Evolutionary conservation across 2,329 filamentous ascomycete genomes (phyloP), one percentile per base, ranked within the genome.

Genomic region (Colletotrichum limetticola): DNA sequence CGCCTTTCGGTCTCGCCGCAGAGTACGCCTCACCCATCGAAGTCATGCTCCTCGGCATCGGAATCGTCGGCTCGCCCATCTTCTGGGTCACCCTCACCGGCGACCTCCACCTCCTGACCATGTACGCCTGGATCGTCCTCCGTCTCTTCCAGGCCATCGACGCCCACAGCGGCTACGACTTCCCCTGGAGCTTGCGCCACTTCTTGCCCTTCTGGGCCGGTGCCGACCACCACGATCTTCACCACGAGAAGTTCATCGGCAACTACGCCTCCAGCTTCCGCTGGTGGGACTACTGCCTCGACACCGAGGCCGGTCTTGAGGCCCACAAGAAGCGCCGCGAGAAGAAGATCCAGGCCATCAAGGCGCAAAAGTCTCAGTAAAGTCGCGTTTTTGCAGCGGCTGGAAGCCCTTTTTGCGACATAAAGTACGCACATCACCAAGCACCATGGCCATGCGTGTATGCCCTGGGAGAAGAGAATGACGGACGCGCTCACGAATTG

Each of bases 21-120:
- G 97, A 99, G 85, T 99, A 99, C 84, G 97, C 97, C 7, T 98
- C 96, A 56, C 97, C 97, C 1, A 97, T 98, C 78, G 97, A 99
- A 85, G 95, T 96, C 77, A 97, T 98, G 93, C 90, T 97, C 70
- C 92, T 99, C 62, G 97, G 96, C 52, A 88, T 97, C 71, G 97
- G 97, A 75, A 93, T 93, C 1, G 93, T 99, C 75, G 91, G 94
- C 73, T 88, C 90, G 46, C 97, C 97, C 46, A 93, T 98, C 76
- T 76, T 97, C 52, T 97, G 94, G 91, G 94, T 94, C 78, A 91
- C 91, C 58, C 76, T 97, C 79, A 98, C 95, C 57, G 91, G 92
- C 76, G 92, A 99, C 76, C 89, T 99, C 49, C 97, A 99, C 85
- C 94, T 99, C 75, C 83, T 98, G 82, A 99, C 97, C 79, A 98